These are phyloP conservation scores for Pseudogymnoascus sp. DNA, from an alignment of 2,329 filamentous ascomycete genomes.

Conservation along the genomic window DNA sequence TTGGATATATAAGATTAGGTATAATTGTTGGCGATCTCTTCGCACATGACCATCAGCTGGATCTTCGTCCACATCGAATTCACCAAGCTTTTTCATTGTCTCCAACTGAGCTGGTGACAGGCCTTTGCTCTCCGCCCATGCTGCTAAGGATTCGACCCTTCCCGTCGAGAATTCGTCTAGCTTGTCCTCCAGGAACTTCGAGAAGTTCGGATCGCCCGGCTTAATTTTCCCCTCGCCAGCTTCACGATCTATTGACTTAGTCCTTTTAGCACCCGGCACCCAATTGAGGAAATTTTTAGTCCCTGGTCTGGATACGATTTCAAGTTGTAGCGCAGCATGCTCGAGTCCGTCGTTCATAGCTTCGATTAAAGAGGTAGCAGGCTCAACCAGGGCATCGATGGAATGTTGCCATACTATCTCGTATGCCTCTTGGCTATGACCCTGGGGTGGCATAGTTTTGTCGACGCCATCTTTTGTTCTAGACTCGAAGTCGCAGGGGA, in stretches of 20 bases:
- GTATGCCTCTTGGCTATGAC: conserved; percentile 5
- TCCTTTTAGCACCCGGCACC: conserved; percentile 8
- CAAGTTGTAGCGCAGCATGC: conserved; percentile 3
- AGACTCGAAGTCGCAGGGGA: conserved; percentile 5
- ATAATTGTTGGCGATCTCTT: conserved; percentile 10
- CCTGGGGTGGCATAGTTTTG: neutral
- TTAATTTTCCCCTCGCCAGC: neutral
- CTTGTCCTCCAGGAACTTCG: neutral
- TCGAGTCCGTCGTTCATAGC: conserved; percentile 5
- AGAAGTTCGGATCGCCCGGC: neutral
- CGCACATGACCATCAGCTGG: neutral
- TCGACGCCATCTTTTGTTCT: neutral
- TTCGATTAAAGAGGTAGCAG: conserved; percentile 9
- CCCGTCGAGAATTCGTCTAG: neutral
- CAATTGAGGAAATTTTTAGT: conserved; percentile 1
- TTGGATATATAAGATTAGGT: conserved; percentile 9
- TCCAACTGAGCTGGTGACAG: conserved; percentile 5
- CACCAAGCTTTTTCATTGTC: neutral
- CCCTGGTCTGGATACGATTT: conserved; percentile 5
- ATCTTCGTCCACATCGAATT: conserved; percentile 1
- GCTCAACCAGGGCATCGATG: conserved; percentile 7
- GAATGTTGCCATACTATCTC: conserved; percentile 9
- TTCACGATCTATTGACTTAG: neutral
- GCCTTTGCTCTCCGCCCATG: conserved; percentile 6
- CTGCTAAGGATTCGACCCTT: conserved; percentile 2